phyloP scores from a whole-genome alignment of 2,329 filamentous ascomycete species.

The Alternaria infectoria region DNA sequence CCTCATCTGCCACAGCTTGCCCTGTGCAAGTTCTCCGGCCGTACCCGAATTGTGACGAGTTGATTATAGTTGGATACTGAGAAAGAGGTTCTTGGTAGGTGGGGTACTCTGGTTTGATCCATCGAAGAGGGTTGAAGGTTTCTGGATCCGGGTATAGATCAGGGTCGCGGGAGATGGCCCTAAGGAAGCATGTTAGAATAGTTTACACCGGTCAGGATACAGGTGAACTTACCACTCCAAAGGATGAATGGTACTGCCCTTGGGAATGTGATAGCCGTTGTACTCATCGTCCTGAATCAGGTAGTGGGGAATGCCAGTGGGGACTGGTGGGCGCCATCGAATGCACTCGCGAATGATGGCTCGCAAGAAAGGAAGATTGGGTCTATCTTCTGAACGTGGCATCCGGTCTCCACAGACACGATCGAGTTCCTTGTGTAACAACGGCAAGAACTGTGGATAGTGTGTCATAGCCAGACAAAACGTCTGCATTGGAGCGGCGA shows the following conservation, averaged over 20 bases:
- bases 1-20: conserved; percentile 50
- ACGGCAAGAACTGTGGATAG: conserved; percentile 52
- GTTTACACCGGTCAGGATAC: neutral
- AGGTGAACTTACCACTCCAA: conserved; percentile 49
- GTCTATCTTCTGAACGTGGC: conserved; percentile 46
- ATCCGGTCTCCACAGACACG: conserved; percentile 49
- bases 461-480: conserved; percentile 56
- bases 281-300: conserved; percentile 63
- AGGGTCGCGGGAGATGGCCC: conserved; percentile 61
- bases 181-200: conserved; percentile 26
- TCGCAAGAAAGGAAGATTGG: conserved; percentile 48
- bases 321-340: conserved; percentile 55
- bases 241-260: conserved; percentile 56
- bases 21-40: conserved; percentile 58
- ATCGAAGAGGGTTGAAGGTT: conserved; percentile 61
- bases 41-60: conserved; percentile 62
- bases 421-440: conserved; percentile 51
- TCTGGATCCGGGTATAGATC: conserved; percentile 71
- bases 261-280: conserved; percentile 63
- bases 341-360: conserved; percentile 49
- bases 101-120: conserved; percentile 65
- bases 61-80: conserved; percentile 60
- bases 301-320: conserved; percentile 60
- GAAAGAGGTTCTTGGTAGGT: conserved; percentile 60
- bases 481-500: conserved; percentile 55